Percentiles rank a stretch among this genome's conserved stretches.
Evolutionary conservation across 257 asterid species (phyloP).

Genomic region (Fraxinus pennsylvanica): DNA sequence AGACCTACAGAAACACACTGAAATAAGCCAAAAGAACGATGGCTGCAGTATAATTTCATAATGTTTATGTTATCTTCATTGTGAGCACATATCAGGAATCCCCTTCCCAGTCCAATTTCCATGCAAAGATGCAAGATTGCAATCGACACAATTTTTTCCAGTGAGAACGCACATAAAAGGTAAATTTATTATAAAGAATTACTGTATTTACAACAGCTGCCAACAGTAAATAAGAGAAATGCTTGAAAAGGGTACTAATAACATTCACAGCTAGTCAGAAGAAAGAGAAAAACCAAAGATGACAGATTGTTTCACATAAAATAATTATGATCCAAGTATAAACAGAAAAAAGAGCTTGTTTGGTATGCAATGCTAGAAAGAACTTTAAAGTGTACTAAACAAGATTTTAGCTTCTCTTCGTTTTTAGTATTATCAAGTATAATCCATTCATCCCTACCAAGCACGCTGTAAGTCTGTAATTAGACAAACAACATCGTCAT

Average conservation of each 20-base stretch:
- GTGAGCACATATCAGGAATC: neutral
- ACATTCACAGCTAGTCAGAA: neutral
- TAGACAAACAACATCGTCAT: neutral
- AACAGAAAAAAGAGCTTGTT: neutral
- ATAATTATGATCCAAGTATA: too few species aligned
- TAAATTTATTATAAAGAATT: neutral
- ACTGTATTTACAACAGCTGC: neutral
- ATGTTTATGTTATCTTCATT: neutral
- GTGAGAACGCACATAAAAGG: neutral
- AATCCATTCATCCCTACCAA: neutral
- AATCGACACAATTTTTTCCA: too few species aligned
- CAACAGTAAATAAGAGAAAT: neutral
- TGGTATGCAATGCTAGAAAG: neutral
- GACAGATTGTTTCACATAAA: neutral
- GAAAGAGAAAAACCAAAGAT: too few species aligned
- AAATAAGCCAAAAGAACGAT: constrained; percentile 3
- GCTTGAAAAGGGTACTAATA: neutral
- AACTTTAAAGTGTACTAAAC: too few species aligned
- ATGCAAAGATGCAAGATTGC: neutral
- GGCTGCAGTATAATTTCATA: neutral
- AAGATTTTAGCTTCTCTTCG: neutral
- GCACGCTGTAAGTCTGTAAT: too few species aligned
- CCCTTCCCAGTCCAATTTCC: neutral
- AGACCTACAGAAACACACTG: neutral
- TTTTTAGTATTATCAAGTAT: neutral